Conservation (phyloP, 345 rosid species). For the Balakata baccata region DNA sequence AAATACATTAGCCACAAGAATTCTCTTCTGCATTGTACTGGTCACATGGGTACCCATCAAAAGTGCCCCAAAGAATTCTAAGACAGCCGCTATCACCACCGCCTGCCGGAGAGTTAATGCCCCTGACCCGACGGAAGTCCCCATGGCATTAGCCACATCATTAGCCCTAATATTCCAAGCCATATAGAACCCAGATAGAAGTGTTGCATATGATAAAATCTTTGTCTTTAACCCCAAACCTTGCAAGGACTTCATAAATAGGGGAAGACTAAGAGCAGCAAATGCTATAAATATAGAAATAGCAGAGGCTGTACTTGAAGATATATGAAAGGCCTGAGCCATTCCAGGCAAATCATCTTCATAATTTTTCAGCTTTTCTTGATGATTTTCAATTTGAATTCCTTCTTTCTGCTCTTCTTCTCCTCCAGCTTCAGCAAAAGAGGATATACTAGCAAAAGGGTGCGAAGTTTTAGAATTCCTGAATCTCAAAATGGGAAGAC, state of each 20-base stretch:
- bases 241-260: conserved; percentile 67
- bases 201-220: conserved; percentile 63
- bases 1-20: conserved; percentile 79
- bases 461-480: conserved; percentile 28
- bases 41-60: conserved; percentile 99
- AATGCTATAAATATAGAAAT: conserved; percentile 60
- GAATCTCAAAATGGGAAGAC: conserved; percentile 30
- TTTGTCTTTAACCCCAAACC: conserved; percentile 63
- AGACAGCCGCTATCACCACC: conserved; percentile 74
- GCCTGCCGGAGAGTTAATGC: conserved; percentile 83
- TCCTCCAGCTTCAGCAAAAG: conserved; percentile 64
- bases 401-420: conserved; percentile 44
- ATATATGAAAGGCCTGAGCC: conserved; percentile 77
- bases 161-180: conserved; percentile 99
- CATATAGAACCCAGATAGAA: conserved; percentile 91
- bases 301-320: conserved; percentile 63
- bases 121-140: conserved; percentile 93
- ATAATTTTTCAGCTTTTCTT: conserved; percentile 25
- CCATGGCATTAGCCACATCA: conserved; percentile 99
- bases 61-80: conserved; percentile 93
- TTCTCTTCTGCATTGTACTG: conserved; percentile 97
- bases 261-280: conserved; percentile 66
- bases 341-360: conserved; percentile 52
- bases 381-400: conserved; percentile 29
- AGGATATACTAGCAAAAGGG: conserved; percentile 67